Percentiles rank a stretch among this genome's conserved stretches.
Evolutionary conservation across 2,329 filamentous ascomycete species (phyloP).

Genomic region (Penicillium sp.): DNA sequence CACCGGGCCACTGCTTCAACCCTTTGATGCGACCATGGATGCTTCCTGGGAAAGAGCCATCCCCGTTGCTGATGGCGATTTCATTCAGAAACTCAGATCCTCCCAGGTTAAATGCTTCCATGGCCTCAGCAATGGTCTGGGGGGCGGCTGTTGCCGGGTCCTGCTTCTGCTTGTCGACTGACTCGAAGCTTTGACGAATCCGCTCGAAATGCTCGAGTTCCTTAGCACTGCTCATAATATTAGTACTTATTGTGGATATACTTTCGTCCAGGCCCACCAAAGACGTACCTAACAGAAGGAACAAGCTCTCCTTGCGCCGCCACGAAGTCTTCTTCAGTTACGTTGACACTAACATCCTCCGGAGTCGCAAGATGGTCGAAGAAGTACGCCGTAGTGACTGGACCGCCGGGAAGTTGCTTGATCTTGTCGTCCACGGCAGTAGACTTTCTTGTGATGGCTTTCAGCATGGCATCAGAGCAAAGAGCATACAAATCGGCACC

Average conservation of each 20-base stretch:
- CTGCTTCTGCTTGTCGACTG: conserved; percentile 49
- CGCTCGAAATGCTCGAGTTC: conserved; percentile 88
- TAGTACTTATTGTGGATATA: conserved; percentile 19
- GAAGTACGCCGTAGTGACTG: conserved; percentile 84
- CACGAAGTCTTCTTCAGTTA: conserved; percentile 84
- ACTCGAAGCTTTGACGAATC: conserved; percentile 79
- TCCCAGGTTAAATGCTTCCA: conserved; percentile 36
- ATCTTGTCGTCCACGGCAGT: conserved; percentile 81
- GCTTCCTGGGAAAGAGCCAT: conserved; percentile 15
- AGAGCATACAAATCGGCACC: conserved; percentile 96
- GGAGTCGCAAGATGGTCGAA: conserved; percentile 87
- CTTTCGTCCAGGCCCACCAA: not conserved
- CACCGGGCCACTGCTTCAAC: conserved; percentile 31
- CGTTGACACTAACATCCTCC: conserved; percentile 82
- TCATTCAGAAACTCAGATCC: conserved; percentile 13
- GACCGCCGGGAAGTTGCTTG: conserved; percentile 56
- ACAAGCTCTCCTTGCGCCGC: conserved; percentile 80
- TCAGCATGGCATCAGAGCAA: conserved; percentile 97
- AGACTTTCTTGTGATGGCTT: conserved; percentile 91
- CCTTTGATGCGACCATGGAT: conserved; percentile 31
- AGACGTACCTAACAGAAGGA: conserved; percentile 69
- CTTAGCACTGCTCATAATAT: conserved; percentile 62
- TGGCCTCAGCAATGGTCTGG: conserved; percentile 39
- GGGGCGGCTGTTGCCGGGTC: conserved; percentile 24
- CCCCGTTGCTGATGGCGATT: conserved; percentile 29